Conservation (phyloP, 495 filamentous ascomycete genomes). For the Elasticomyces elasticus region DNA sequence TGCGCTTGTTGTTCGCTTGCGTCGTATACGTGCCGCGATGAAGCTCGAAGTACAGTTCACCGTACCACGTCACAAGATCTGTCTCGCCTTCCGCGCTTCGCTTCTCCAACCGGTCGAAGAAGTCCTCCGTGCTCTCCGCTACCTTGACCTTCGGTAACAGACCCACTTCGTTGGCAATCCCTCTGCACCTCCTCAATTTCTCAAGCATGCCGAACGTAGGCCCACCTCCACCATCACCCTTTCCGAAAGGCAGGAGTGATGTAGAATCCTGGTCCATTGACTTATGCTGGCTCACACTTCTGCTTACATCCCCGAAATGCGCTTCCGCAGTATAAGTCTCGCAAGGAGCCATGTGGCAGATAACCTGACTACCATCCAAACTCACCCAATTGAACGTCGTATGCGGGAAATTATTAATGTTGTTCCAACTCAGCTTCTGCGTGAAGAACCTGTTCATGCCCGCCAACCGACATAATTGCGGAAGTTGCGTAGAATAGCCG, state of each 20-base stretch:
- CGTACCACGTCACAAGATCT: constrained; percentile 91
- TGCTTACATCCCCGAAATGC: constrained; percentile 88
- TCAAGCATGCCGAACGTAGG: constrained; percentile 91
- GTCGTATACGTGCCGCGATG: constrained; percentile 96
- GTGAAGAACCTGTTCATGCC: constrained; percentile 96
- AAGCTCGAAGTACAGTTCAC: constrained; percentile 94
- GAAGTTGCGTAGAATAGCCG: constrained; percentile 88
- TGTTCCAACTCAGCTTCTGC: constrained; percentile 93
- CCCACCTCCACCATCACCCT: constrained; percentile 91
- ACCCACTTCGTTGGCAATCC: constrained; percentile 79
- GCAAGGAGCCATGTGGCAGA: constrained; percentile 91
- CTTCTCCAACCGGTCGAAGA: constrained; percentile 70
- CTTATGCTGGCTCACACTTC: constrained; percentile 87
- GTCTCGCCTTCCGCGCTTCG: constrained; percentile 58
- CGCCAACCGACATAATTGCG: constrained; percentile 80
- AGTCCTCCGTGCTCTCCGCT: constrained; percentile 91
- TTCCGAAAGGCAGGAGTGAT: constrained; percentile 84
- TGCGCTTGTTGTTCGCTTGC: constrained; percentile 91
- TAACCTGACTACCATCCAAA: constrained; percentile 86
- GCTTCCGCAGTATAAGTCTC: constrained; percentile 93
- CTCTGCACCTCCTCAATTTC: constrained; percentile 89
- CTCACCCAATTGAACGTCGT: constrained; percentile 98
- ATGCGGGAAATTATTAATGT: constrained; percentile 98
- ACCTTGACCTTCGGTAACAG: constrained; percentile 77
- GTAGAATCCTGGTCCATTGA: constrained; percentile 84